Evolutionary conservation across 2,329 filamentous ascomycete species (phyloP).

Genomic region (Magnaporthiopsis incrustans): DNA sequence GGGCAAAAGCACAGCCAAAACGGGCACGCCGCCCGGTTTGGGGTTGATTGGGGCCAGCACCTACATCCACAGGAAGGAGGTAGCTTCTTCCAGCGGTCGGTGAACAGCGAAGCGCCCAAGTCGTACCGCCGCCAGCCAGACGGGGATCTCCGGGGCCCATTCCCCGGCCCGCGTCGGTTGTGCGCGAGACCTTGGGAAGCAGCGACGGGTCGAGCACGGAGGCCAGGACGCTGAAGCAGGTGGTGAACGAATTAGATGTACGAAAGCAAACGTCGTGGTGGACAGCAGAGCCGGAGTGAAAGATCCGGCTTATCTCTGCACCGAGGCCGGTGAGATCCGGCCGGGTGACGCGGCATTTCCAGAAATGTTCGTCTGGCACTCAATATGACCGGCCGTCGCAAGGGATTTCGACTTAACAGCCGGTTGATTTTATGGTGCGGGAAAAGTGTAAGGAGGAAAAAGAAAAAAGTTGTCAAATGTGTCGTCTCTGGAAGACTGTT

Average conservation of each 20-base stretch:
- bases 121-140: not conserved
- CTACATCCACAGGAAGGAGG: too few relatives aligned
- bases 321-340: not conserved
- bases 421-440: constrained; percentile 11
- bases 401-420: not conserved
- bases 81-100: not conserved
- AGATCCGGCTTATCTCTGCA: not conserved
- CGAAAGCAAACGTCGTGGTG: not conserved
- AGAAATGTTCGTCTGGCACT: constrained; percentile 5
- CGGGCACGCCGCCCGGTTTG: not conserved
- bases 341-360: constrained; percentile 1
- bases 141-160: not conserved
- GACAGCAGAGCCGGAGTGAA: not conserved
- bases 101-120: not conserved
- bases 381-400: constrained; percentile 8
- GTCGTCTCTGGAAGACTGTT: not conserved
- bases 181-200: too few relatives aligned
- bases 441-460: constrained; percentile 8
- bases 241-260: not conserved
- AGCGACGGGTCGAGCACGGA: too few relatives aligned
- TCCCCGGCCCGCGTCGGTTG: too few relatives aligned
- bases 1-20: too few relatives aligned
- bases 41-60: not conserved
- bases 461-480: not conserved
- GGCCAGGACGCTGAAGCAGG: too few relatives aligned